A percentile compares a stretch with the other conserved stretches of the same genome.
phyloP scores from a whole-genome alignment of 1,139 yeast genomes.

The Yamadazyma oceani region DNA sequence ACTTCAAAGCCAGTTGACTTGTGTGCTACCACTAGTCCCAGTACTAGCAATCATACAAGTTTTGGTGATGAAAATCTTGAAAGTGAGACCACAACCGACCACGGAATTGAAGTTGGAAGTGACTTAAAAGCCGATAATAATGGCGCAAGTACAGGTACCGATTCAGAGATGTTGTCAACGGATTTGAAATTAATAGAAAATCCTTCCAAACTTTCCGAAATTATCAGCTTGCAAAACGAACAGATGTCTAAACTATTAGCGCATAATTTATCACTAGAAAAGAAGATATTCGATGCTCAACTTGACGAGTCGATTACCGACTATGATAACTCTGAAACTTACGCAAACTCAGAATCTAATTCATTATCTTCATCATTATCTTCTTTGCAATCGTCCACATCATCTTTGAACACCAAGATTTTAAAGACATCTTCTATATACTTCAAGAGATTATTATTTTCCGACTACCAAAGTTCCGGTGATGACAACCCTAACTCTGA shows the following conservation, averaged over 20 bases:
- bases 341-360: constrained; percentile 20
- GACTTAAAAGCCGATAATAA: background rate
- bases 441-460: constrained; percentile 30
- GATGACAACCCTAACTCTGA: background rate
- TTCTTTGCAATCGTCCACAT: constrained; percentile 33
- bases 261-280: constrained; percentile 24
- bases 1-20: constrained; percentile 19
- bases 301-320: constrained; percentile 25
- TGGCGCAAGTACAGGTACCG: background rate
- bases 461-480: constrained; percentile 7
- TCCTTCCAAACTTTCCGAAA: constrained; percentile 12
- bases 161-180: no score
- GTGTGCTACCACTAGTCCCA: background rate
- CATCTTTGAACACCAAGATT: constrained; percentile 31
- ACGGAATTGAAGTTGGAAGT: background rate
- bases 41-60: no score
- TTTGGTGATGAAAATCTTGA: background rate
- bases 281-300: constrained; percentile 18
- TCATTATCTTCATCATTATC: constrained; percentile 42
- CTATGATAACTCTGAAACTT: constrained; percentile 15
- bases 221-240: constrained; percentile 29
- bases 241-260: constrained; percentile 28
- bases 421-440: constrained; percentile 32
- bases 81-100: background rate
- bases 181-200: constrained; percentile 5